phyloP scores from a whole-genome alignment of 2,329 filamentous ascomycete species.

The Verticillium longisporum region DNA sequence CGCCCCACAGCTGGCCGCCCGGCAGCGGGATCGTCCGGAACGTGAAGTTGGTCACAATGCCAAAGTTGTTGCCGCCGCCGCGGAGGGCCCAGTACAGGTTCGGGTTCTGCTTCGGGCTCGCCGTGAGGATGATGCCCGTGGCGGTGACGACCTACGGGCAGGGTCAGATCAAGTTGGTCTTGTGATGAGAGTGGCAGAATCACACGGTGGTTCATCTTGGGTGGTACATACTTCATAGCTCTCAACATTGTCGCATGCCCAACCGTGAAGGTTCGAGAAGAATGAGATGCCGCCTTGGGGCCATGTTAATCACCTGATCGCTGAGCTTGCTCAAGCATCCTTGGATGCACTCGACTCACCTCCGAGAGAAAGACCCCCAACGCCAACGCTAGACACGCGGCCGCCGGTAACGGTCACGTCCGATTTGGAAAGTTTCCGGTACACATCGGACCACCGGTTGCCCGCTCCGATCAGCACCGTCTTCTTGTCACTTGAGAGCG shows the following conservation, averaged over 20 bases:
- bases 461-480: conserved; percentile 28
- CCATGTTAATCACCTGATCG: not conserved
- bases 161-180: not conserved
- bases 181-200: conserved; percentile 27
- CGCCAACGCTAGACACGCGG: conserved; percentile 30
- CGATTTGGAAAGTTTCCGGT: conserved; percentile 21
- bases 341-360: conserved; percentile 11
- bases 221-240: conserved; percentile 19
- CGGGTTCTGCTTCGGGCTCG: conserved; percentile 42
- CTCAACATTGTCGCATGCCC: conserved; percentile 30
- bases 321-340: too few relatives aligned
- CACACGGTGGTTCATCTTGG: not conserved
- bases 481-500: conserved; percentile 19
- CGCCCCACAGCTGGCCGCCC: conserved; percentile 29
- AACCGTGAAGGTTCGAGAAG: conserved; percentile 30
- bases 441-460: conserved; percentile 30
- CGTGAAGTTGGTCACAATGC: conserved; percentile 45
- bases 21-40: conserved; percentile 26
- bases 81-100: conserved; percentile 53
- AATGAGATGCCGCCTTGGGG: conserved; percentile 32
- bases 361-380: conserved; percentile 30
- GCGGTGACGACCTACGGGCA: conserved; percentile 43
- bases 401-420: conserved; percentile 29
- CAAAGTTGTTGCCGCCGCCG: conserved; percentile 50
- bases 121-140: conserved; percentile 38